Base-by-base conservation (phyloP, 495 filamentous ascomycete species). In the Podospora bellae-mahoneyi region DNA sequence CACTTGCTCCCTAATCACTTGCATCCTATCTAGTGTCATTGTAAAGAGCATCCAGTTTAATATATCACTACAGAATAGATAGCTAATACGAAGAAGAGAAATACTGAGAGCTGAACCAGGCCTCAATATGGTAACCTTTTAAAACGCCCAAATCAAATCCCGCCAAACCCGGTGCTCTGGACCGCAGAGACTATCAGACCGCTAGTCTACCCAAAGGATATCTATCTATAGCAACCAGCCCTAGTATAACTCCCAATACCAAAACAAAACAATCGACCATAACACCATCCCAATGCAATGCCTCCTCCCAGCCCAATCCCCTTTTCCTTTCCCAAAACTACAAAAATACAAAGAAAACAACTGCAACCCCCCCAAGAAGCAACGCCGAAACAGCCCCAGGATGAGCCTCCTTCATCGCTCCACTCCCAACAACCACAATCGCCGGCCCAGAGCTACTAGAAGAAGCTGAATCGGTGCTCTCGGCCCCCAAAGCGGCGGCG, bases 311-410 rank as follows among this genome's bases (percentile, higher is more conserved):
- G 23, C 1, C 39, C 39, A 48, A 5, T 48, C 13, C 39, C 39
- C 39, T 27, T 61, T 61, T 32, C 16, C 19, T 32, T 61, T 28
- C 18, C 16, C 23, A 23, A 23, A 26, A 13, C 32, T 61, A 61
- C 20, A 61, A 27, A 30, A 63, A 48, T 19, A 63, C n/a, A 63
- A 63, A 63, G 34, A 20, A 63, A 63, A 63, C 27, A 63, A 63
- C 20, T 0, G 30, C 61, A 39, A 44, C 30, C 5, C 61, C 61
- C 18, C 61, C 61, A 39, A 63, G 32, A 9, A 32, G 27, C 28
- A 63, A 27, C 2, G 61, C 61, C 61, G 32, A 39, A 9, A 48
- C 5, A 34, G 61, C n/a, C 48, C 61, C 32, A 19, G 61, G 32
- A 34, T 19, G 61, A 20, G 61, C 28, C 13, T 39, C 32, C 30